These are phyloP conservation scores for Paramyrothecium roridum DNA, from an alignment of 2,329 filamentous ascomycete species.

Conservation along the genomic window DNA sequence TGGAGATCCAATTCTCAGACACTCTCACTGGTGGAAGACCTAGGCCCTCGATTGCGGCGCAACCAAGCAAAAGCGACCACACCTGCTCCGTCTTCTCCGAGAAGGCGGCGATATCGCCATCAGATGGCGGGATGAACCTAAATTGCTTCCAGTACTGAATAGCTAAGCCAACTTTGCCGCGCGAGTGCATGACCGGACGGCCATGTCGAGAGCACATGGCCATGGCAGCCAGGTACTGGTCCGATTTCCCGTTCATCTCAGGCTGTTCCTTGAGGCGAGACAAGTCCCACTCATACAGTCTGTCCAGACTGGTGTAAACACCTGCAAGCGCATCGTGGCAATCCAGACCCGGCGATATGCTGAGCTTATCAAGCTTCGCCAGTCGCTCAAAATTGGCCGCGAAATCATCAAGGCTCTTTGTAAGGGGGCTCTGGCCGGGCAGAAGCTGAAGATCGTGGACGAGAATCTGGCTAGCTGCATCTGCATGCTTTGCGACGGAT, in stretches of 20 bases:
- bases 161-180: constrained; percentile 64
- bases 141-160: constrained; percentile 76
- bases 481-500: constrained; percentile 57
- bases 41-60: constrained; percentile 44
- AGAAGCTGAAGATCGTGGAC: constrained; percentile 60
- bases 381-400: constrained; percentile 68
- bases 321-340: constrained; percentile 76
- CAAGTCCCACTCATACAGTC: constrained; percentile 69
- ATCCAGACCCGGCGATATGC: constrained; percentile 64
- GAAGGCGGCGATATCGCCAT: constrained; percentile 31
- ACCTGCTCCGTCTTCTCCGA: constrained; percentile 43
- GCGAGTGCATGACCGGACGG: constrained; percentile 66
- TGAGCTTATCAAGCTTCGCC: constrained; percentile 68
- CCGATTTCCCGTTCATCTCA: constrained; percentile 38
- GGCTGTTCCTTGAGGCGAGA: constrained; percentile 51
- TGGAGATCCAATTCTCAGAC: constrained; percentile 71
- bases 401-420: constrained; percentile 69
- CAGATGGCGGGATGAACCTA: constrained; percentile 40
- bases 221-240: constrained; percentile 48
- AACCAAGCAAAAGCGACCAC: constrained; percentile 69
- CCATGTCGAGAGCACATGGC: constrained; percentile 71
- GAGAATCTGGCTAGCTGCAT: constrained; percentile 63
- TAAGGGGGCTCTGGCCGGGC: constrained; percentile 60
- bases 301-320: constrained; percentile 66
- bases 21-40: constrained; percentile 62